Percentiles rank a stretch among this genome's conserved stretches.
These are phyloP conservation scores for Coccomyxa subellipsoidea DNA, from an alignment of 163 green algal genomes.

Conservation along the genomic window DNA sequence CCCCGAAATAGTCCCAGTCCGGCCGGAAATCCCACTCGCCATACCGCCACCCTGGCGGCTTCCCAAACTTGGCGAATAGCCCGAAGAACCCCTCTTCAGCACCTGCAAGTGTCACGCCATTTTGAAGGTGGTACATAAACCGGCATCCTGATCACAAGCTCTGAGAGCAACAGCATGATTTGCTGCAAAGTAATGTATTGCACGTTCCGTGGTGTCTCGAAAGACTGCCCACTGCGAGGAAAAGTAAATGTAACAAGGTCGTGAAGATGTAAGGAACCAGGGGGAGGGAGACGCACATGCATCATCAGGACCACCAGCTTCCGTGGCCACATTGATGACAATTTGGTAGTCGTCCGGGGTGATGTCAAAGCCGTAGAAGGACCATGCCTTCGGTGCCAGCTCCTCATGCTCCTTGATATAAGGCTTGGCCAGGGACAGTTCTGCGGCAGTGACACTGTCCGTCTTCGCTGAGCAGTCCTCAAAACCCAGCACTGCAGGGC, in stretches of 20 bases:
- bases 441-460: conserved; percentile 2
- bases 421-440: conserved; percentile 9
- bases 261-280: neutral
- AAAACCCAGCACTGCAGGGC: conserved; percentile 38
- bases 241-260: neutral
- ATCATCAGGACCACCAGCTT: conserved; percentile 9
- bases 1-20: conserved; percentile 10
- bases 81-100: conserved; percentile 4
- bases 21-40: conserved; percentile 24
- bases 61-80: conserved; percentile 24
- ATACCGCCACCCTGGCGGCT: conserved; percentile 25
- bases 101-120: neutral
- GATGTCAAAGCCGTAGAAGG: conserved; percentile 43
- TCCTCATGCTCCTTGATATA: conserved; percentile 26
- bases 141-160: too few species aligned
- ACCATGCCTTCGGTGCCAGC: conserved; percentile 20
- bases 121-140: too few species aligned
- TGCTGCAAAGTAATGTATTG: too few species aligned
- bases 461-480: conserved; percentile 41
- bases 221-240: too few species aligned
- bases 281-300: neutral
- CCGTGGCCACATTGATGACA: conserved; percentile 30
- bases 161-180: too few species aligned
- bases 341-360: conserved; percentile 38
- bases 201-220: too few species aligned